These are phyloP conservation scores for Neopestalotiopsis sp. DNA, from an alignment of 2,329 filamentous ascomycete genomes.

Conservation along the genomic window DNA sequence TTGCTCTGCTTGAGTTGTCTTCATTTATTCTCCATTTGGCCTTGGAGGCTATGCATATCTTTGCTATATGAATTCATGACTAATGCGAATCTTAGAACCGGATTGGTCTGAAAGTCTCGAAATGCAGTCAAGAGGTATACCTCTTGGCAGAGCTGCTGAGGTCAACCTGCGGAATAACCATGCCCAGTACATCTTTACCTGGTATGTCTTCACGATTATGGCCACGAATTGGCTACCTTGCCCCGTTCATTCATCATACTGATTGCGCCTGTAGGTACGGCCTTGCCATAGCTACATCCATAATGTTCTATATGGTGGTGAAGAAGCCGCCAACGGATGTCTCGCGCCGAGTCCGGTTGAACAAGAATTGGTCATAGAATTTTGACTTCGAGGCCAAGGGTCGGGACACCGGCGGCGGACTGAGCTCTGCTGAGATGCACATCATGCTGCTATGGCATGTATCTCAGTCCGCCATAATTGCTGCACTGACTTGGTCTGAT, in stretches of 20 bases:
- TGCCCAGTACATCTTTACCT: constrained; percentile 98
- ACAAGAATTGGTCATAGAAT: constrained; percentile 69
- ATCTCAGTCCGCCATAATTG: background rate
- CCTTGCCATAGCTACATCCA: constrained; percentile 79
- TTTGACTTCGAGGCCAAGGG: background rate
- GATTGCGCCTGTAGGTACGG: constrained; percentile 71
- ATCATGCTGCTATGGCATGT: background rate
- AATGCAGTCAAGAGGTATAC: constrained; percentile 80
- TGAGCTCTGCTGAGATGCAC: background rate
- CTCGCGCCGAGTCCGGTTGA: constrained; percentile 75
- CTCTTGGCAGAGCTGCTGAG: constrained; percentile 85
- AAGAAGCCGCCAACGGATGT: constrained; percentile 82
- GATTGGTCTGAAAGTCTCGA: constrained; percentile 79
- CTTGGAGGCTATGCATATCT: constrained; percentile 15
- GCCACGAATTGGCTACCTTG: constrained; percentile 7
- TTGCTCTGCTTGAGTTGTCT: background rate
- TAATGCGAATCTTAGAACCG: constrained; percentile 60
- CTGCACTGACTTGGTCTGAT: background rate
- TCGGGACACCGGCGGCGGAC: background rate
- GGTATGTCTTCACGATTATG: constrained; percentile 62
- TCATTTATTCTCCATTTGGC: background rate
- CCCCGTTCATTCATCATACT: constrained; percentile 20
- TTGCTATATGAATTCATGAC: constrained; percentile 14
- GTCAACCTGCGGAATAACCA: constrained; percentile 97
- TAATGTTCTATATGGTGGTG: constrained; percentile 97